Evolutionary conservation across 164 flowering plant genomes (phyloP).

Genomic region (Annona squamosa): DNA sequence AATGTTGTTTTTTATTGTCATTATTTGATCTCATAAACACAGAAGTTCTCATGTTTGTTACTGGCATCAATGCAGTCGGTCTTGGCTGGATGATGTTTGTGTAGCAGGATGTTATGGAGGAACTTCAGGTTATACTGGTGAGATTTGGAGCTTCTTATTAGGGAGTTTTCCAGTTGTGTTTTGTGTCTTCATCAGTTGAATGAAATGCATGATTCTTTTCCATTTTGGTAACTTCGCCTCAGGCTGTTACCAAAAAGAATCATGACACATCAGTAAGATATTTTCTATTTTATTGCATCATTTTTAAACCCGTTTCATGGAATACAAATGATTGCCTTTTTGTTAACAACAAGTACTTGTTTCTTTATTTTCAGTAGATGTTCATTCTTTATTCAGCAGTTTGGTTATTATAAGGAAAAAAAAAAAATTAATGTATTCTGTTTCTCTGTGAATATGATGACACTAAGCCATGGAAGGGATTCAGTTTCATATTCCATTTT

Average conservation of each 20-base stretch:
- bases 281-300: no score
- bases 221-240: not conserved
- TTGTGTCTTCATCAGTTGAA: not conserved
- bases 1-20: not conserved
- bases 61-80: slow-evolving; percentile 29
- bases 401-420: no score
- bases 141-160: not conserved
- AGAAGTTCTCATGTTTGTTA: not conserved
- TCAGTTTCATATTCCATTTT: no score
- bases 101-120: slow-evolving; percentile 37
- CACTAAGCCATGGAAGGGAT: no score
- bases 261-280: no score
- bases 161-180: not conserved
- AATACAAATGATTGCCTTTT: no score
- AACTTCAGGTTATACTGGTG: slow-evolving; percentile 63
- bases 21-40: not conserved
- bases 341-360: no score
- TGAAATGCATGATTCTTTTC: not conserved
- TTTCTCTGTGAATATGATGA: no score
- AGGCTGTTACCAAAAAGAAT: not conserved
- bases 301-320: no score
- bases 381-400: no score
- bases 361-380: no score
- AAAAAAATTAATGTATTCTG: no score
- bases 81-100: slow-evolving; percentile 49